Evolutionary conservation across 768 basidiomycete species (phyloP).

Genomic region (Pleurotus giganteus): DNA sequence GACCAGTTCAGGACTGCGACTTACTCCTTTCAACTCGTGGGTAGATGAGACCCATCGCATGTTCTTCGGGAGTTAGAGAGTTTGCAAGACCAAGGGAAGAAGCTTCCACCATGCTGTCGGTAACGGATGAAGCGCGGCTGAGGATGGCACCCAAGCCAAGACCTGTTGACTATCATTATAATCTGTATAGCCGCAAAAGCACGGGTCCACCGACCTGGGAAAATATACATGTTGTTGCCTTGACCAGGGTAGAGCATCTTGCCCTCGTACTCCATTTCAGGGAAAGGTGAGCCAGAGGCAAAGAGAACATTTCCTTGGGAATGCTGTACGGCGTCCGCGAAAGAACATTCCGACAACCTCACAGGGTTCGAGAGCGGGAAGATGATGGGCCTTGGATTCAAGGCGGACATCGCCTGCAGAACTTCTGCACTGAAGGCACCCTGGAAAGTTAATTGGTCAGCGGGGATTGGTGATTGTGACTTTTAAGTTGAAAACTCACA

Average conservation of each 20-base stretch:
- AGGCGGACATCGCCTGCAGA: slow-evolving; percentile 71
- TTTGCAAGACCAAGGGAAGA: slow-evolving; percentile 78
- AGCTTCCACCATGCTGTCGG: slow-evolving; percentile 88
- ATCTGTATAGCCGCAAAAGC: slow-evolving; percentile 10
- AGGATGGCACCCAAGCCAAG: slow-evolving; percentile 81
- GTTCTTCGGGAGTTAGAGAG: slow-evolving; percentile 71
- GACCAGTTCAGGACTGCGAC: slow-evolving; percentile 13
- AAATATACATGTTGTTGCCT: slow-evolving; percentile 94
- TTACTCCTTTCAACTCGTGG: slow-evolving; percentile 75
- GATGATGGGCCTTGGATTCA: slow-evolving; percentile 84
- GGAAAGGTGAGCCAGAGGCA: slow-evolving; percentile 88
- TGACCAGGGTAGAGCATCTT: slow-evolving; percentile 73
- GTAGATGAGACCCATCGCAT: slow-evolving; percentile 66
- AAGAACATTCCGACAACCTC: slow-evolving; percentile 77
- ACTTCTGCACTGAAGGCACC: slow-evolving; percentile 75
- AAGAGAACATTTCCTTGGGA: slow-evolving; percentile 79
- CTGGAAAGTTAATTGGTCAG: slow-evolving; percentile 23
- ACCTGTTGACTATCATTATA: slow-evolving; percentile 43
- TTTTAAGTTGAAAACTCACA: slow-evolving; percentile 28
- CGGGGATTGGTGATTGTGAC: background rate
- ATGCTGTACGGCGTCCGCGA: slow-evolving; percentile 68
- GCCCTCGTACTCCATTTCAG: slow-evolving; percentile 53
- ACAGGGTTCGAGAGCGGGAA: slow-evolving; percentile 93
- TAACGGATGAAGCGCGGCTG: slow-evolving; percentile 63
- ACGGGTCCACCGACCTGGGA: slow-evolving; percentile 45